Base-by-base conservation (phyloP, 2,329 filamentous ascomycete species). In the Colletotrichum sp. region DNA sequence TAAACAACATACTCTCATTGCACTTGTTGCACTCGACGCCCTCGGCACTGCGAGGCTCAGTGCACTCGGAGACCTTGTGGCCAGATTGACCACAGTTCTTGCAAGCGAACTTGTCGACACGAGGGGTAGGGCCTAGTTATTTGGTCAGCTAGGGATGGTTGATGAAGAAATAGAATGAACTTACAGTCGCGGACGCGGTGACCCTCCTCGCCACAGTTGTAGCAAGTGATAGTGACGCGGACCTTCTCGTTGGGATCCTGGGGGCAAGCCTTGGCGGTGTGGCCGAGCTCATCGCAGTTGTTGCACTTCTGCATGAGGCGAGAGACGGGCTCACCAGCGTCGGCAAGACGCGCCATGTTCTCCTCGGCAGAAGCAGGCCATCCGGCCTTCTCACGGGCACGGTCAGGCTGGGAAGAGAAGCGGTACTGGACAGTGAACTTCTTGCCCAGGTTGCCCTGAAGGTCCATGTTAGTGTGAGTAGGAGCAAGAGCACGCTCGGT, bases 101-200 rank as follows among this genome's bases (percentile, higher is more conserved):
- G 89, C 93, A 94, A 9, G 91, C 92, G 78, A 90, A 92, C 72
- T 87, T 92, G 85, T 94, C 91, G 34, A 91, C 84, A 66, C 93
- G 91, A 28, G 91, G 90, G n/a, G 86, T 83, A 6, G 90, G 88
- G 79, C 92, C 91, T 92, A 4, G 73, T 71, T 30, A 24, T 12
- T 21, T 32, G 28, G 71, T 65, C 30, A 69, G 48, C 15, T 10
- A 12, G 65, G 58, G 21, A 9, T 15, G 7, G n/a, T 52, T 13
- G n/a, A 18, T 18, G 9, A 16, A 32, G 7, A 13, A 12, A 8
- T 18, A 7, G 6, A 52, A 58, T 24, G 9, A 18, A 84, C 90
- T 84, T 80, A 92, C 94, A 95, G 78, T 95, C 93, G 67, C 93
- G 92, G 67, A 93, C 85, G 74, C 93, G 92, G 80, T 95, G 93